Base-by-base conservation (phyloP, 192 early-diverging fungal species). In the Dissophora globulifera region DNA sequence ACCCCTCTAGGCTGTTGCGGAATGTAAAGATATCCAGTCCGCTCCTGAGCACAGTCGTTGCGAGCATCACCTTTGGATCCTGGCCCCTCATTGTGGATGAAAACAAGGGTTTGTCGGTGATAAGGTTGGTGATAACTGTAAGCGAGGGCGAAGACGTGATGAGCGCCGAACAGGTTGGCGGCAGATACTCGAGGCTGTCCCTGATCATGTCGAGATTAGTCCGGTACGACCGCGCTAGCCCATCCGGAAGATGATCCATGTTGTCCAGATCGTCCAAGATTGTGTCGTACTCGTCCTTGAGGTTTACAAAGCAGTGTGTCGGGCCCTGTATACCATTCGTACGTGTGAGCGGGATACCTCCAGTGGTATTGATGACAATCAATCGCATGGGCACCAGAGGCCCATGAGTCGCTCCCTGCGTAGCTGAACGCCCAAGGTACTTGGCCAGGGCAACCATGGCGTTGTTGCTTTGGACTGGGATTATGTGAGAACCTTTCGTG, bases 111-210 rank as follows among this genome's bases (percentile, higher is more conserved):
- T 93, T 93, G 48, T 93, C 92, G 5, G 91, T 93, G 13, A 93
- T 89, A 6, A 93, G 80, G 52, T 93, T 93, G 41, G 87, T 78
- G 50, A 93, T 89, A 25, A 93, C 63, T 0, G 65, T 84, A 56
- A 31, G 80, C 59, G 53, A 88, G 62, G 33, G 85, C 46, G 48
- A 78, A 38, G 87, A 86, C 3, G 88, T 87, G 35, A 93, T 87
- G 11, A 97, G 83, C 1, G 93, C 91, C 3, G 93, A 94, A 2
- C 93, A 88, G 1, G 93, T 87, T 0, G 85, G 89, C 0, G 95
- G 92, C 12, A 95, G 68, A 20, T 84, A 78, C 20, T 74, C 78
- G 48, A 96, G 82, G 46, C 93, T 89, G 9, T 66, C 71, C 59
- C 84, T 88, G 51, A 90, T 88, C 81, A 93, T 85, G 45, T 83